A percentile compares a stretch with the other conserved stretches of the same genome.
Conservation (phyloP, 805 yeast genomes). For the Ogataea saltuana region DNA sequence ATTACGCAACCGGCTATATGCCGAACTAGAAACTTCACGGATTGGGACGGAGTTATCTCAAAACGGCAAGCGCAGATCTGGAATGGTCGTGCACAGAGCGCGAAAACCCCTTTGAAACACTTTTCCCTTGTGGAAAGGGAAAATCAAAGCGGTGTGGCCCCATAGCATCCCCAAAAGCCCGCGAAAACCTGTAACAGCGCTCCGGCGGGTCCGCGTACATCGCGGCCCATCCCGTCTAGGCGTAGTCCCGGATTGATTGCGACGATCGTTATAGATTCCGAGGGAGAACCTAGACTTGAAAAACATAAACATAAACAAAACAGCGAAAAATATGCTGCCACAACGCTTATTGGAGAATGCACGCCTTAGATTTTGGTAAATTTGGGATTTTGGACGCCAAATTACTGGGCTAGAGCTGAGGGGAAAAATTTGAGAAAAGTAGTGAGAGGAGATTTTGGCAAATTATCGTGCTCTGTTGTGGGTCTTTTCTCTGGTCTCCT, state of each 20-base stretch:
- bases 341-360: neutral
- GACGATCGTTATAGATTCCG: neutral
- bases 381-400: neutral
- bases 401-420: neutral
- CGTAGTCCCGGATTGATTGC: neutral
- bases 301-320: slow-evolving; percentile 8
- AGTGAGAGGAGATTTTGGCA: neutral
- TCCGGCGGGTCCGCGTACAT: neutral
- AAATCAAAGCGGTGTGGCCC: neutral
- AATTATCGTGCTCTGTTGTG: neutral
- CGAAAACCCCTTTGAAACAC: slow-evolving; percentile 7
- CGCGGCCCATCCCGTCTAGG: slow-evolving; percentile 1
- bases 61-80: slow-evolving; percentile 2
- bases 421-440: neutral
- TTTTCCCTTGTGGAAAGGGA: neutral
- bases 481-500: neutral
- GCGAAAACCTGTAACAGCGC: neutral
- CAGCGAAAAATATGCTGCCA: neutral
- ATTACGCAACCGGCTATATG: neutral
- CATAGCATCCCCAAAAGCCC: neutral
- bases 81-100: slow-evolving; percentile 3
- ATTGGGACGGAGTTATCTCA: neutral
- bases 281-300: neutral
- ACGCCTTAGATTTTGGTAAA: neutral
- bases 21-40: too few relatives aligned